A percentile compares a stretch with the other conserved stretches of the same genome.
These are phyloP conservation scores for Boehmeria nivea DNA, from an alignment of 306 rosid species.

Conservation along the genomic window DNA sequence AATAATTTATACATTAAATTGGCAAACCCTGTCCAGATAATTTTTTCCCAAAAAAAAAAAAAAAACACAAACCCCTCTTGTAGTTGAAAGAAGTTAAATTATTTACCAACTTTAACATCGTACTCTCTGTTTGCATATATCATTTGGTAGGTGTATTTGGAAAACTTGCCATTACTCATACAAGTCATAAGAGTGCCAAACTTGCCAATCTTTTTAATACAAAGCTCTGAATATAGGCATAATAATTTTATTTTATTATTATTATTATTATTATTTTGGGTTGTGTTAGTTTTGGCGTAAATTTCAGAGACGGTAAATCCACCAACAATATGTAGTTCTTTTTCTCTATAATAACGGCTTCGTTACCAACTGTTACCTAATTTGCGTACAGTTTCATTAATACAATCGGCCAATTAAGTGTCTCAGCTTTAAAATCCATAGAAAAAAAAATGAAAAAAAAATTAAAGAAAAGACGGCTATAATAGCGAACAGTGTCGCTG, in stretches of 20 bases:
- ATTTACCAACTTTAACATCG: background rate
- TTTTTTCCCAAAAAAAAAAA: too few relatives aligned
- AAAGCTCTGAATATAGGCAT: too few relatives aligned
- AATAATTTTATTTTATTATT: too few relatives aligned
- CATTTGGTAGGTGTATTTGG: slow-evolving; percentile 22
- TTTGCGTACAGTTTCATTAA: slow-evolving; percentile 13
- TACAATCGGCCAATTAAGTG: too few relatives aligned
- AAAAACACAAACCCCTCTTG: too few relatives aligned
- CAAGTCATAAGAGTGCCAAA: slow-evolving; percentile 24
- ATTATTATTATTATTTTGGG: too few relatives aligned
- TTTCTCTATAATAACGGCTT: background rate
- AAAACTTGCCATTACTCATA: slow-evolving; percentile 17
- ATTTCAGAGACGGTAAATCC: background rate
- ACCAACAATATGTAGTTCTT: background rate
- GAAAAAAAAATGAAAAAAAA: background rate
- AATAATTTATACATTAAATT: too few relatives aligned
- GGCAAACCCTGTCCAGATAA: too few relatives aligned
- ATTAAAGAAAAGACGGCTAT: background rate
- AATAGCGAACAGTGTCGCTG: too few relatives aligned
- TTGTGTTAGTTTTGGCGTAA: slow-evolving; percentile 21
- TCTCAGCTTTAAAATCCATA: background rate
- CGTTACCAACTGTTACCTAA: slow-evolving; percentile 13
- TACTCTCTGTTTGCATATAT: slow-evolving; percentile 13
- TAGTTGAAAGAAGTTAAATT: background rate
- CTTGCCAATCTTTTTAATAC: slow-evolving; percentile 21